Conservation (phyloP, 805 yeast genomes). For the Wickerhamiella spandovensis region DNA sequence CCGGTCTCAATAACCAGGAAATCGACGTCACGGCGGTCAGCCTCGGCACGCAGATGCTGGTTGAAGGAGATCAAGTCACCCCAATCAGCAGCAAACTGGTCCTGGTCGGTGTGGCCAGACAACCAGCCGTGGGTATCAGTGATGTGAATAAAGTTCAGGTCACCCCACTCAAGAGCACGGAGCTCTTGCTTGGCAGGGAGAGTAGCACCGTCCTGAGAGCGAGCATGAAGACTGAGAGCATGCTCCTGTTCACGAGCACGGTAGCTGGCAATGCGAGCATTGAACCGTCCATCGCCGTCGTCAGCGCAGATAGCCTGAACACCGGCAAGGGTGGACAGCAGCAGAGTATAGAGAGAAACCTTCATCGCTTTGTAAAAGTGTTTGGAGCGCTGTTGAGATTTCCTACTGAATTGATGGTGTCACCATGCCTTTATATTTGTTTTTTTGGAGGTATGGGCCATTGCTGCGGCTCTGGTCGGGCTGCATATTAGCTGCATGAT, state of each 20-base stretch:
- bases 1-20: slow-evolving; percentile 74
- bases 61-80: slow-evolving; percentile 75
- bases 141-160: slow-evolving; percentile 72
- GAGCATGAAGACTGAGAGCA: background rate
- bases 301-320: slow-evolving; percentile 4
- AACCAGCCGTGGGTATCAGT: slow-evolving; percentile 95
- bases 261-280: slow-evolving; percentile 7
- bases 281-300: slow-evolving; percentile 12
- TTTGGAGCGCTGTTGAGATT: background rate
- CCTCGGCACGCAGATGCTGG: slow-evolving; percentile 33
- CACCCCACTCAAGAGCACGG: slow-evolving; percentile 22
- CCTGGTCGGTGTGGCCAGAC: slow-evolving; percentile 9
- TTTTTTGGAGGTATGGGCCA: background rate
- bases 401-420: background rate
- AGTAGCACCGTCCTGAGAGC: slow-evolving; percentile 5
- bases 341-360: background rate
- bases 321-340: background rate
- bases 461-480: background rate
- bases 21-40: slow-evolving; percentile 41
- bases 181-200: slow-evolving; percentile 2
- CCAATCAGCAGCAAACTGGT: slow-evolving; percentile 72
- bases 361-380: background rate
- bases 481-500: background rate
- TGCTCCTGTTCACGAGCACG: background rate
- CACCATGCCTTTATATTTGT: background rate